Percentiles rank a stretch among this genome's conserved stretches.
These are phyloP conservation scores for Cornus suecica DNA, from an alignment of 148 eudicot genomes.

Conservation along the genomic window DNA sequence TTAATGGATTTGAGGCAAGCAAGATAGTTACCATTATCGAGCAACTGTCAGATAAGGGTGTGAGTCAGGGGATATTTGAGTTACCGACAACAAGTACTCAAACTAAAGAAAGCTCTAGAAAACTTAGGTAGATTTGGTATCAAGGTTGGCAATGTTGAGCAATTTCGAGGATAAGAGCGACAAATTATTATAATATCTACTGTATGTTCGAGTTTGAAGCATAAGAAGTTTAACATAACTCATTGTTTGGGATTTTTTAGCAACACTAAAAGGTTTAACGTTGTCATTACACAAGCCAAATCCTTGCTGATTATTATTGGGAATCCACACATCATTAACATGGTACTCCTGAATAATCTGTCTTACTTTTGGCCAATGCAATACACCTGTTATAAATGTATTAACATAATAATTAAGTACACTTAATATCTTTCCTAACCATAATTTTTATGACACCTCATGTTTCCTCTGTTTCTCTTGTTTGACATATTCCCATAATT, in stretches of 20 bases:
- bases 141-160: conserved; percentile 94
- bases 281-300: conserved; percentile 86
- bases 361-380: neutral
- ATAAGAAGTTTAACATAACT: conserved; percentile 67
- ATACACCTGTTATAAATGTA: neutral
- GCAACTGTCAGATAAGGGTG: conserved; percentile 33
- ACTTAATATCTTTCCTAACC: neutral
- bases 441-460: too few relatives aligned
- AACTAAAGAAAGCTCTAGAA: conserved; percentile 67
- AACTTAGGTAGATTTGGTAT: conserved; percentile 28
- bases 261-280: conserved; percentile 89
- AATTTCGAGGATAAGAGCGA: conserved; percentile 93
- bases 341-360: conserved; percentile 48
- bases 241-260: conserved; percentile 86
- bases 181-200: conserved; percentile 83
- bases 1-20: conserved; percentile 93
- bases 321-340: conserved; percentile 85
- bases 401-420: neutral
- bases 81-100: conserved; percentile 84
- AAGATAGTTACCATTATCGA: conserved; percentile 61
- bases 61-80: conserved; percentile 65
- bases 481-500: too few relatives aligned
- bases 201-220: conserved; percentile 78
- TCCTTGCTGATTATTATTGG: conserved; percentile 84
- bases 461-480: too few relatives aligned